Evolutionary conservation across 768 basidiomycete species (phyloP).

Genomic region (Boletellus sp.): DNA sequence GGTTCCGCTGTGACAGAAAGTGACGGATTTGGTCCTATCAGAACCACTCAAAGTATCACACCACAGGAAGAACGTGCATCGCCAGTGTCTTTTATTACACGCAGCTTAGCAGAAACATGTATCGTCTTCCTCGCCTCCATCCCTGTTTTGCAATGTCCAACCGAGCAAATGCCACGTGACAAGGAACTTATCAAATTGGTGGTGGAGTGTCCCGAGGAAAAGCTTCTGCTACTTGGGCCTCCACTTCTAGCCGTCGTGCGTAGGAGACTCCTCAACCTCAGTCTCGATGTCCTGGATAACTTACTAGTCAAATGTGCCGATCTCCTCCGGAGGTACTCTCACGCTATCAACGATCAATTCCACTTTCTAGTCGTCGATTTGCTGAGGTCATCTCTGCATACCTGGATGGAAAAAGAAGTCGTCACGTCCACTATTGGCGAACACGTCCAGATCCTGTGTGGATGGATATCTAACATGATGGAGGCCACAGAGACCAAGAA

Average conservation of each 20-base stretch:
- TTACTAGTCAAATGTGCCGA: conserved; percentile 53
- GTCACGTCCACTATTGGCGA: conserved; percentile 36
- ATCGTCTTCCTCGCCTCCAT: conserved; percentile 57
- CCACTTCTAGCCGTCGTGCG: conserved; percentile 53
- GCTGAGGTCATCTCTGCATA: conserved; percentile 57
- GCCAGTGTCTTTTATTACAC: conserved; percentile 25
- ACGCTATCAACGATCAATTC: conserved; percentile 49
- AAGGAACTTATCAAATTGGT: conserved; percentile 55
- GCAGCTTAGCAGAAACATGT: conserved; percentile 47
- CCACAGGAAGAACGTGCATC: conserved; percentile 30
- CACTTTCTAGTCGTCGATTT: conserved; percentile 56
- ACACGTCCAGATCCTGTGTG: conserved; percentile 47
- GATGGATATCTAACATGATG: conserved; percentile 50
- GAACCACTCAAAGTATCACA: conserved; percentile 34
- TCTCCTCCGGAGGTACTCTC: conserved; percentile 52
- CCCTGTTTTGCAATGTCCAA: conserved; percentile 59
- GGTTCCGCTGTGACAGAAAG: conserved; percentile 38
- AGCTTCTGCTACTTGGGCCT: conserved; percentile 57
- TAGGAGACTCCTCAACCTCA: conserved; percentile 53
- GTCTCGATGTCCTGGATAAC: conserved; percentile 43
- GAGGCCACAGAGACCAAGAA: conserved; percentile 32
- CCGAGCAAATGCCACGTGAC: conserved; percentile 59
- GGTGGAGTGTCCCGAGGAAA: conserved; percentile 44
- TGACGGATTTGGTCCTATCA: conserved; percentile 58
- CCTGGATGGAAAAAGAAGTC: conserved; percentile 47